Evolutionary conservation across 345 rosid genomes (phyloP), one percentile per base, ranked within the genome.

Genomic region (Arabidopsis arenosa): DNA sequence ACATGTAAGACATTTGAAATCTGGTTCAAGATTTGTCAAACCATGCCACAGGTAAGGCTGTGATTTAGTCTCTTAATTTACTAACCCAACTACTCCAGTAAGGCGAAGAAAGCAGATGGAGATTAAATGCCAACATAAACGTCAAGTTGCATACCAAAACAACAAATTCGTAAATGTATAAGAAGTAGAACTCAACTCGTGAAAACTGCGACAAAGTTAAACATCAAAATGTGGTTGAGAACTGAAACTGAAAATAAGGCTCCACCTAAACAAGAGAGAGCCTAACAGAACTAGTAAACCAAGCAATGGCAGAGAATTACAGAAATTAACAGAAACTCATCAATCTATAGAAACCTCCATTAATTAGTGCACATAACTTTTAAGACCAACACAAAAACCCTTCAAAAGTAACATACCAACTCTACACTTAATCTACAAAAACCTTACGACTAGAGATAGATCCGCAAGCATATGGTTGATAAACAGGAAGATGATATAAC

Each of bases 1-100:
- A 63, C 36, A 63, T n/a, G 63, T 69, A 45, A 73, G 74, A 77
- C 73, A 82, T 49, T 45, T 72, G 72, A 80, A 73, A 67, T 58
- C 8, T 21, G 4, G 74, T 30, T 23, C 37, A 23, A 13, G 37
- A 60, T 9, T 6, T 49, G 51, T 26, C 45, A 23, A 21, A 58
- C 0, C 4, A 32, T 58, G 33, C 12, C 43, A 43, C 21, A 40
- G 10, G 10, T 11, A 43, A 54, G 17, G n/a, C 15, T n/a, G 49
- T 61, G 49, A 21, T 49, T 30, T 18, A 13, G 18, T 17, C 33
- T 11, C 59, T 36, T 11, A 35, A 11, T 12, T 57, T 53, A 40
- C 41, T 37, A 0, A 9, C 30, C 40, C 3, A 28, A 64, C 12
- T 15, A n/a, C 41, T 26, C 54, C 8, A 43, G 68, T 35, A n/a